These are phyloP conservation scores for Paramecium sonneborni DNA, from an alignment of 73 alveolate genomes.

Conservation along the genomic window DNA sequence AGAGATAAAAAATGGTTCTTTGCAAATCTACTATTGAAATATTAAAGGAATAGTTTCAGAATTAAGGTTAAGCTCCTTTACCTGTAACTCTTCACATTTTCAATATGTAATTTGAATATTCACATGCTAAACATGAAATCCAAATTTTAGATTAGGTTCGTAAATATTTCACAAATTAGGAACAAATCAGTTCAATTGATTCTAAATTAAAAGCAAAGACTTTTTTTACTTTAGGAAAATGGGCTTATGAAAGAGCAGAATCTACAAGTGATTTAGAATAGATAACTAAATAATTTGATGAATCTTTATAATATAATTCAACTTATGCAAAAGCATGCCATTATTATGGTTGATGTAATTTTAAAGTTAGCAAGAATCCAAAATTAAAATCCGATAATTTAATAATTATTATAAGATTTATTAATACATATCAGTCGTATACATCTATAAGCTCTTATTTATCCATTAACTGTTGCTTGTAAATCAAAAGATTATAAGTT, in stretches of 20 bases:
- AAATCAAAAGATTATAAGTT: conserved; percentile 92
- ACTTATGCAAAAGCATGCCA: conserved; percentile 67
- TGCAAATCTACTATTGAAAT: conserved; percentile 57
- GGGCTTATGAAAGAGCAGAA: conserved; percentile 65
- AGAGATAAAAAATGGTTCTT: conserved; percentile 38
- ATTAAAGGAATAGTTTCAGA: not conserved
- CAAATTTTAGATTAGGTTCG: conserved; percentile 52
- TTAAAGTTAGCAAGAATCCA: conserved; percentile 88
- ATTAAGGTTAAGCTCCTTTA: not conserved
- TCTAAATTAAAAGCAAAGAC: conserved; percentile 62
- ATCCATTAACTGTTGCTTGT: conserved; percentile 92
- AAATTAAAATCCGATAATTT: conserved; percentile 79
- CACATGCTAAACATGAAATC: conserved; percentile 38
- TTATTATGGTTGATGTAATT: conserved; percentile 55
- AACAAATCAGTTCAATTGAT: conserved; percentile 29
- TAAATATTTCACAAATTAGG: conserved; percentile 6
- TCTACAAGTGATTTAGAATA: conserved; percentile 53
- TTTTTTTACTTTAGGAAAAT: conserved; percentile 64
- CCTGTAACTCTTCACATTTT: conserved; percentile 47
- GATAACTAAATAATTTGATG: conserved; percentile 63
- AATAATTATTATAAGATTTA: conserved; percentile 80
- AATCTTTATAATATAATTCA: conserved; percentile 56
- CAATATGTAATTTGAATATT: conserved; percentile 51
- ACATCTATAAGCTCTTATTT: conserved; percentile 93
- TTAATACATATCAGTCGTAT: conserved; percentile 84